Evolutionary conservation across 108 stramenopile genomes (phyloP).

Genomic region (Pseudonitzschia pungens): DNA sequence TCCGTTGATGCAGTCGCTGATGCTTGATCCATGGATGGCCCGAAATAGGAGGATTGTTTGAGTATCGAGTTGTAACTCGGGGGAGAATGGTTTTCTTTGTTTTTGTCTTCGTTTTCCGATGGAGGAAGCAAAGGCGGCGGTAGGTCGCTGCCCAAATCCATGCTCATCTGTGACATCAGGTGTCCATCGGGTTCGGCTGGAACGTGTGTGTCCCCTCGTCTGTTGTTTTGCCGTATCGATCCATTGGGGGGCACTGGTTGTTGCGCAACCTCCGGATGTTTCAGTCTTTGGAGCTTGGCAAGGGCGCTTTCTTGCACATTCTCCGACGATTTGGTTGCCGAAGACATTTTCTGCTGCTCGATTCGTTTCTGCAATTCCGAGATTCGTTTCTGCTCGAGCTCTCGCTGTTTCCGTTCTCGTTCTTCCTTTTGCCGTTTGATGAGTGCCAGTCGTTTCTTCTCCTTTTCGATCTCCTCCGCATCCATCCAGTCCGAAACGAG

Average conservation of each 20-base stretch:
- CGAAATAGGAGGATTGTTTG: conserved; percentile 35
- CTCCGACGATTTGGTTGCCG: neutral
- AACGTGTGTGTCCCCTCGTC: conserved; percentile 3
- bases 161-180: conserved; percentile 8
- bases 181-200: conserved; percentile 39
- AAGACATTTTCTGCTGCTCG: conserved; percentile 20
- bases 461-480: conserved; percentile 56
- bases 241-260: conserved; percentile 6
- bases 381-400: conserved; percentile 28
- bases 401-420: conserved; percentile 43
- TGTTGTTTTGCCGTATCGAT: conserved; percentile 1
- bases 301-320: conserved; percentile 40
- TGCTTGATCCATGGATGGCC: conserved; percentile 23
- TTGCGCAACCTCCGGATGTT: conserved; percentile 22
- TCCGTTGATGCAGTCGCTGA: neutral
- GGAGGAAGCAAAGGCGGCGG: conserved; percentile 37
- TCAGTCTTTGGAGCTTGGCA: conserved; percentile 40
- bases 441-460: conserved; percentile 41
- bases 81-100: conserved; percentile 9
- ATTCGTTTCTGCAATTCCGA: conserved; percentile 24
- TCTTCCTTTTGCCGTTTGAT: conserved; percentile 42
- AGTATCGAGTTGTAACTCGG: conserved; percentile 24
- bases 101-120: conserved; percentile 2
- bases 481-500: conserved; percentile 77
- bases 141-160: neutral